Evolutionary conservation across 306 rosid species (phyloP).

Genomic region (Glycyrrhiza uralensis): DNA sequence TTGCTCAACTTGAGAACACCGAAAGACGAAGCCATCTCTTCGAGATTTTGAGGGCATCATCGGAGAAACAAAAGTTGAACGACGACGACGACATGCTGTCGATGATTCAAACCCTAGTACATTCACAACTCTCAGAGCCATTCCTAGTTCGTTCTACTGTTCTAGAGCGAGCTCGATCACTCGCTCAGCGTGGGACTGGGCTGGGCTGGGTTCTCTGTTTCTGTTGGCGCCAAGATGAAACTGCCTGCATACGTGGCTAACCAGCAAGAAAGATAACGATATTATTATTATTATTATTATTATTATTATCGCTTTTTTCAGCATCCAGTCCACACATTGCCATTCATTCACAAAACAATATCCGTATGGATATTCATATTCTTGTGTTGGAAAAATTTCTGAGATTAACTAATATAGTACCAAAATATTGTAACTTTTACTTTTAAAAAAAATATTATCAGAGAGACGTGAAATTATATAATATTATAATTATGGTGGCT

Average conservation of each 20-base stretch:
- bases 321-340: not conserved
- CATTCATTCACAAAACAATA: not conserved
- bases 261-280: not conserved
- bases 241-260: constrained; percentile 27
- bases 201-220: not conserved
- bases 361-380: not conserved
- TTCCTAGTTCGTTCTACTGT: no score
- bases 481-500: no score
- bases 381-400: no score
- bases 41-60: constrained; percentile 22
- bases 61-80: constrained; percentile 16
- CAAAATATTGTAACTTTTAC: no score
- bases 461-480: no score
- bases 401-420: no score
- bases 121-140: constrained; percentile 32
- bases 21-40: constrained; percentile 10
- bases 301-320: not conserved
- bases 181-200: no score
- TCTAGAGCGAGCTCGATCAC: no score
- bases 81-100: not conserved
- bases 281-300: not conserved
- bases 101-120: constrained; percentile 19
- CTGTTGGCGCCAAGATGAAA: constrained; percentile 23
- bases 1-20: constrained; percentile 37
- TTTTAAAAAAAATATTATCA: no score